Conservation (phyloP, 1,139 yeast species). For the Yamadazyma oceani region DNA sequence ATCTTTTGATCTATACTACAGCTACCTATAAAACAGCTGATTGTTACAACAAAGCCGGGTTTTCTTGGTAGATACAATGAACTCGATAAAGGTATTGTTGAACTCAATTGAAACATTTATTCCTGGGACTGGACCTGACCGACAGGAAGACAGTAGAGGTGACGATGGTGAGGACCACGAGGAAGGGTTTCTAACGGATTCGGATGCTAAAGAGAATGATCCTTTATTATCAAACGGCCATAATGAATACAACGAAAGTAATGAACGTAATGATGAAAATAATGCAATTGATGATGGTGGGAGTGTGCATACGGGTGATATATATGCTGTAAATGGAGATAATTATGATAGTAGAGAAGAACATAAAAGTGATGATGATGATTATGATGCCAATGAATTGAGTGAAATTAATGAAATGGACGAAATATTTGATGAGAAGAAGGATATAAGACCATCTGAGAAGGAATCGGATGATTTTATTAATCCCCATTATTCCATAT, state of each 20-base stretch:
- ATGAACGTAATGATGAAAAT: conserved; percentile 1
- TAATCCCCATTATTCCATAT: conserved; percentile 11
- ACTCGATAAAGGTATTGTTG: conserved; percentile 39
- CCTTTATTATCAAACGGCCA: no score
- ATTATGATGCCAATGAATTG: conserved; percentile 1
- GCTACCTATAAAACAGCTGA: no score
- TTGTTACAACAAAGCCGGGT: no score
- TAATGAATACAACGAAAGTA: conserved; percentile 8
- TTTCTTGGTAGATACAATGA: conserved; percentile 27
- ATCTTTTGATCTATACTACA: no score
- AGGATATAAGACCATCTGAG: neutral
- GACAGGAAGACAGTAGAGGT: conserved; percentile 1
- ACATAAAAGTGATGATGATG: conserved; percentile 4
- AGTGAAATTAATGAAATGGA: conserved; percentile 8
- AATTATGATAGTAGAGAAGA: no score
- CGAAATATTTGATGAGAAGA: conserved; percentile 2
- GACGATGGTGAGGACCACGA: conserved; percentile 19
- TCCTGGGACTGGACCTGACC: conserved; percentile 15
- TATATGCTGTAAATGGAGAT: no score
- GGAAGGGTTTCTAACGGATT: conserved; percentile 7
- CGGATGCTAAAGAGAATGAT: conserved; percentile 6
- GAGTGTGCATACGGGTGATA: no score
- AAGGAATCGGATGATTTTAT: conserved; percentile 8
- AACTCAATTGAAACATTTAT: conserved; percentile 36
- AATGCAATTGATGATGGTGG: no score